phyloP scores from a whole-genome alignment of 768 basidiomycete genomes.

The Floccularia luteovirens region DNA sequence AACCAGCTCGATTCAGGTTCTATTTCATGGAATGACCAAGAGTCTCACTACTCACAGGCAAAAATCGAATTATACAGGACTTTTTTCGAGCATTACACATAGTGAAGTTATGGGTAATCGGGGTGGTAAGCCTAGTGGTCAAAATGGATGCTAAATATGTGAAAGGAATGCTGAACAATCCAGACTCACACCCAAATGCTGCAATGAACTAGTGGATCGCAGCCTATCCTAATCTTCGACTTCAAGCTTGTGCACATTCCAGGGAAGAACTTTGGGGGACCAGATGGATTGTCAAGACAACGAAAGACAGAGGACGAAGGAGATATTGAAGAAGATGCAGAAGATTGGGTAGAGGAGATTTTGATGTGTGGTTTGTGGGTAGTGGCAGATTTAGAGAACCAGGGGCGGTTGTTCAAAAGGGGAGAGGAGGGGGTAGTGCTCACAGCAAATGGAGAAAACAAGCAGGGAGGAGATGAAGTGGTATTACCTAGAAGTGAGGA shows the following conservation, averaged over 20 bases:
- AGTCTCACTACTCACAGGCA: slow-evolving; percentile 25
- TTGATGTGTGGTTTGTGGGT: neutral
- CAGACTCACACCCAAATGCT: slow-evolving; percentile 21
- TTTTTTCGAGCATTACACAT: slow-evolving; percentile 16
- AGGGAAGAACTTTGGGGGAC: slow-evolving; percentile 15
- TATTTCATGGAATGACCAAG: slow-evolving; percentile 24
- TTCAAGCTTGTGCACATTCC: slow-evolving; percentile 22
- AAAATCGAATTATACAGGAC: slow-evolving; percentile 33
- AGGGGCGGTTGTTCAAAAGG: no score
- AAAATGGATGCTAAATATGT: slow-evolving; percentile 25
- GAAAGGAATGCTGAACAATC: slow-evolving; percentile 23
- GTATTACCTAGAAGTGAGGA: neutral
- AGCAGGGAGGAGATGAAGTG: neutral
- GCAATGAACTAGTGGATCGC: slow-evolving; percentile 29
- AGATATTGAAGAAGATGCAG: slow-evolving; percentile 7
- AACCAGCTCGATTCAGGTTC: slow-evolving; percentile 27
- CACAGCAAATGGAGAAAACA: neutral
- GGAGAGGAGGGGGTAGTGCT: no score
- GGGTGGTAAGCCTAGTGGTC: slow-evolving; percentile 18
- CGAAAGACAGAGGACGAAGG: neutral
- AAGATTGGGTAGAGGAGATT: neutral
- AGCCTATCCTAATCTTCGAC: slow-evolving; percentile 20
- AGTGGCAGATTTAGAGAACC: neutral
- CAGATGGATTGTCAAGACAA: slow-evolving; percentile 22
- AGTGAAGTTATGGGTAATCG: slow-evolving; percentile 11